These are phyloP conservation scores for Puccinia horiana DNA, from an alignment of 1,284 basidiomycete species.

Conservation along the genomic window DNA sequence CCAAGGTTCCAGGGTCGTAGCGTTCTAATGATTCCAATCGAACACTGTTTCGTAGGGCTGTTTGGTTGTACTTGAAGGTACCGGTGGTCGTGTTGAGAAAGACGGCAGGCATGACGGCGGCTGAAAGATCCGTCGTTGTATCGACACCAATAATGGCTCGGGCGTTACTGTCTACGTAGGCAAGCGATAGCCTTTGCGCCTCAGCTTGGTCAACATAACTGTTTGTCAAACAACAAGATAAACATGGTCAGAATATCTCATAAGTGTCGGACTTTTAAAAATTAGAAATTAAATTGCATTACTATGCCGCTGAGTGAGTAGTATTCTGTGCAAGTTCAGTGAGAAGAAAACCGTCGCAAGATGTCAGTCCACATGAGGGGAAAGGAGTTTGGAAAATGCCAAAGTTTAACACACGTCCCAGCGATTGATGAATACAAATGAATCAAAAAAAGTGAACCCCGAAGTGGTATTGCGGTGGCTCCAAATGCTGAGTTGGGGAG, in stretches of 20 bases:
- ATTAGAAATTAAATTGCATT: neutral
- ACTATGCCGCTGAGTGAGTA: slow-evolving; percentile 28
- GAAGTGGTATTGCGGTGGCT: slow-evolving; percentile 15
- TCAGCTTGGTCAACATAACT: slow-evolving; percentile 27
- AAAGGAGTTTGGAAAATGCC: neutral
- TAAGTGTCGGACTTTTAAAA: neutral
- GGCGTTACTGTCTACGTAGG: slow-evolving; percentile 19
- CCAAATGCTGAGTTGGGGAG: slow-evolving; percentile 1
- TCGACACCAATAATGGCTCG: slow-evolving; percentile 35
- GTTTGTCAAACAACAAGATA: neutral
- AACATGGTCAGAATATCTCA: neutral
- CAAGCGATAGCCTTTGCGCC: neutral
- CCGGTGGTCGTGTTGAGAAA: slow-evolving; percentile 25
- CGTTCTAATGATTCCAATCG: slow-evolving; percentile 35
- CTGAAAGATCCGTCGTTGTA: slow-evolving; percentile 1
- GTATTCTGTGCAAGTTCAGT: slow-evolving; percentile 13
- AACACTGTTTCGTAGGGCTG: slow-evolving; percentile 22
- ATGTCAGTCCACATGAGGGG: neutral
- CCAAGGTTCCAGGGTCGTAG: slow-evolving; percentile 4
- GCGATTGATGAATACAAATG: slow-evolving; percentile 25
- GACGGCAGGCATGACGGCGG: slow-evolving; percentile 20
- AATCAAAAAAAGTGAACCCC: slow-evolving; percentile 14
- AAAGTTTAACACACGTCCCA: slow-evolving; percentile 20
- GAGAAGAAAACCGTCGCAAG: neutral
- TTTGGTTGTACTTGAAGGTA: slow-evolving; percentile 16